phyloP scores from a whole-genome alignment of 1,284 basidiomycete species.

The Irpex rosettiformis region DNA sequence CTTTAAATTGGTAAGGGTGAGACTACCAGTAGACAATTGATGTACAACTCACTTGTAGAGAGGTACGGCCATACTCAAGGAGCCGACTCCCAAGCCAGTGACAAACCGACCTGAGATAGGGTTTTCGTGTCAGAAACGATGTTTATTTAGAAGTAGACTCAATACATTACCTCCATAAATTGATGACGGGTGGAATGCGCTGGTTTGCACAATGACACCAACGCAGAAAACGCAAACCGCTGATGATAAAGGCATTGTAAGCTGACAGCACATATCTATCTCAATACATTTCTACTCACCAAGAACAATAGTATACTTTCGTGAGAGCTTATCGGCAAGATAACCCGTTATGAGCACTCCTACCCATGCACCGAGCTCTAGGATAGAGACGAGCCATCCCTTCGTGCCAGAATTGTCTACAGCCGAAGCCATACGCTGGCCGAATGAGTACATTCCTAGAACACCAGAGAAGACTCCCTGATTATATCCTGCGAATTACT shows the following conservation, averaged over 20 bases:
- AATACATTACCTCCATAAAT: slow-evolving; percentile 68
- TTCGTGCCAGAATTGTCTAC: slow-evolving; percentile 48
- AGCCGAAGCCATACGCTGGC: slow-evolving; percentile 49
- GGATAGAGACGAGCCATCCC: slow-evolving; percentile 68
- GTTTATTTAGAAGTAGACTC: no score
- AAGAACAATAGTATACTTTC: slow-evolving; percentile 67
- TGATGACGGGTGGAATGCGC: slow-evolving; percentile 49
- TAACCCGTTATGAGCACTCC: slow-evolving; percentile 68
- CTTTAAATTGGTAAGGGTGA: slow-evolving; percentile 19
- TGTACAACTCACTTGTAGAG: slow-evolving; percentile 59
- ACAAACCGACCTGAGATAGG: slow-evolving; percentile 56
- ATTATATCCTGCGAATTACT: slow-evolving; percentile 48
- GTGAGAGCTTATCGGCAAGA: slow-evolving; percentile 67
- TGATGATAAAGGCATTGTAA: slow-evolving; percentile 20
- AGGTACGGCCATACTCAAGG: slow-evolving; percentile 72
- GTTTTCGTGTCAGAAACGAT: neutral
- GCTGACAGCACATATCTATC: neutral
- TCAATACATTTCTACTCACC: no score
- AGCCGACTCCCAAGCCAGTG: slow-evolving; percentile 75
- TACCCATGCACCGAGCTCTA: slow-evolving; percentile 71
- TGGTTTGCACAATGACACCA: slow-evolving; percentile 65
- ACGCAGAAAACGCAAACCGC: slow-evolving; percentile 66
- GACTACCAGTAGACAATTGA: slow-evolving; percentile 18
- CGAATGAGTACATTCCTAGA: slow-evolving; percentile 57
- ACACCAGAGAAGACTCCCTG: slow-evolving; percentile 78